Conservation (phyloP, 495 filamentous ascomycete genomes). For the Neurospora tetrasperma region DNA sequence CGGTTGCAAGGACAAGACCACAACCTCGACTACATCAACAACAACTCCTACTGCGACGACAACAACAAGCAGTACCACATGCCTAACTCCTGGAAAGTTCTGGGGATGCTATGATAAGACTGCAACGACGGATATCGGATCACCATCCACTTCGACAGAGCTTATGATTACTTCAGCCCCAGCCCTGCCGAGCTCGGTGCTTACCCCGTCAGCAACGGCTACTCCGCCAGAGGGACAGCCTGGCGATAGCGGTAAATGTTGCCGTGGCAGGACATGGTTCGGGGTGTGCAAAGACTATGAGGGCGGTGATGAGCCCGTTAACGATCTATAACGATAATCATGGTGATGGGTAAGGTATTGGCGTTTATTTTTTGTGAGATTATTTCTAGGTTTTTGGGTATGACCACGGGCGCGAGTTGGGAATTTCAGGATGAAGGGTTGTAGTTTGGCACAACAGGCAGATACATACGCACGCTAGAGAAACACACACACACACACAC, state of each 20-base stretch:
- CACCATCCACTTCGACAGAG: conserved; percentile 19
- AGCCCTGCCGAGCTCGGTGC: conserved; percentile 16
- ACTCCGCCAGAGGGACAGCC: background rate
- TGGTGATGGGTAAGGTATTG: background rate
- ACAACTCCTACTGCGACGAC: conserved; percentile 5
- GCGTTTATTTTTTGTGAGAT: background rate
- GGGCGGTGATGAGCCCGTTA: background rate
- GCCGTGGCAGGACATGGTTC: conserved; percentile 30
- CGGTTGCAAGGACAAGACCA: conserved; percentile 45
- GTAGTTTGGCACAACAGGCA: background rate
- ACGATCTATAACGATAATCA: background rate
- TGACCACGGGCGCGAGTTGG: background rate
- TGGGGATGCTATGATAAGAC: conserved; percentile 46
- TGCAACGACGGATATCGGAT: conserved; percentile 16
- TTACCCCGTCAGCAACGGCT: conserved; percentile 12
- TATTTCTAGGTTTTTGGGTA: background rate
- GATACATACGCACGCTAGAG: background rate
- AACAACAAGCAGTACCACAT: conserved; percentile 30
- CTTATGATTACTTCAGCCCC: conserved; percentile 21
- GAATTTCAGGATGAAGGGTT: background rate
- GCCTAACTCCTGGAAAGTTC: conserved; percentile 44
- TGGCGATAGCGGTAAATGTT: conserved; percentile 8
- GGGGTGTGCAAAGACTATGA: conserved; percentile 35
- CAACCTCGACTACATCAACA: conserved; percentile 27
- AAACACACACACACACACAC: background rate